Evolutionary conservation across 73 alveolate species (phyloP), one percentile per base, ranked within the genome.

Genomic region (Paramecium biaurelia): DNA sequence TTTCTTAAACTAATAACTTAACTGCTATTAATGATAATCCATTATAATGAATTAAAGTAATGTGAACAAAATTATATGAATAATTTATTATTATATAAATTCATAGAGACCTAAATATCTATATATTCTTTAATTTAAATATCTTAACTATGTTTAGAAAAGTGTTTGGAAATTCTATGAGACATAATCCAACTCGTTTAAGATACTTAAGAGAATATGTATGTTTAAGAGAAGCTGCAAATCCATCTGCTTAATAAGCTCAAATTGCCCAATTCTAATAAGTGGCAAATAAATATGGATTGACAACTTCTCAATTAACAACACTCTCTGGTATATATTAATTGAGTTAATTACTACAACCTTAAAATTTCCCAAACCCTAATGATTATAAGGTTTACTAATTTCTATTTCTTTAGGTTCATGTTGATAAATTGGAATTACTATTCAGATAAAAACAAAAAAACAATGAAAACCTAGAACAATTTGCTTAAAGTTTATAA

Each of bases 191-290:
- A 28, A 35, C 86, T 70, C 57, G 57, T 35, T 18, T 70, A 24
- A 7, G 86, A 28, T 32, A 28, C 47, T 70, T 70, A 32, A 70
- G 86, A 70, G 86, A 70, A 32, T 70, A 32, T 35, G 86, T 70
- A 28, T 70, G 86, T 37, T 35, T 70, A 32, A 70, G 57, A 32
- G 86, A 70, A n/a, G 47, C 86, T 32, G 59, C 86, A 70, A 35
- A 70, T 32, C 86, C 86, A 70, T 28, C 26, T 10, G 86, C 57
- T 70, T 70, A 70, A 70, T 28, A 26, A 70, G 86, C 47, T 23
- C 12, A 26, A 28, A 70, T 70, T 32, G 38, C 47, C 26, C 20
- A 70, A 70, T 70, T 70, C 57, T 24, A 70, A 15, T 28, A 24
- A 15, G 58, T 70, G 20, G 86, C 86, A 23, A 70, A 70, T 18